These are phyloP conservation scores for Zhuliangozyma blackwelliae DNA, from an alignment of 1,139 yeast species.

Conservation along the genomic window DNA sequence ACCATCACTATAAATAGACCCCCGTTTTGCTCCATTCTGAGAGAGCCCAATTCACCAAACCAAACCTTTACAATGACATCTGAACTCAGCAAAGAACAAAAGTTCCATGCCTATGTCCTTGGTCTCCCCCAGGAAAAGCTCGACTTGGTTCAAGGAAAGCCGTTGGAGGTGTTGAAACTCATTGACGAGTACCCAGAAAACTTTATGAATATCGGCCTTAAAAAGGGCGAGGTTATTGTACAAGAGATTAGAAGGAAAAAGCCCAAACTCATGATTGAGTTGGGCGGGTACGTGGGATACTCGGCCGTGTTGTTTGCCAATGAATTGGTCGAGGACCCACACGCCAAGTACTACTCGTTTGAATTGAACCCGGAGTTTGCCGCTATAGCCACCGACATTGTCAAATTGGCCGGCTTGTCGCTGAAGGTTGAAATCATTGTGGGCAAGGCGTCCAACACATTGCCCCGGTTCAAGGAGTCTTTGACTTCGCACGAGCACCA, in stretches of 20 bases:
- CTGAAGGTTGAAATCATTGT: conserved; percentile 29
- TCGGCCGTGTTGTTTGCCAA: conserved; percentile 36
- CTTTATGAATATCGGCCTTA: conserved; percentile 31
- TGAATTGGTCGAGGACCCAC: conserved; percentile 18
- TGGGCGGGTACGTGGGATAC: conserved; percentile 45
- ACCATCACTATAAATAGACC: too few species aligned
- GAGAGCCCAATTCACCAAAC: too few species aligned
- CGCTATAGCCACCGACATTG: conserved; percentile 24
- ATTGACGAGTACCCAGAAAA: conserved; percentile 24
- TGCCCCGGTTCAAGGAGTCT: conserved; percentile 22
- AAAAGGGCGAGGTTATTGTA: conserved; percentile 28
- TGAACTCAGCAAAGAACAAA: conserved; percentile 15
- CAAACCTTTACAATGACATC: too few species aligned
- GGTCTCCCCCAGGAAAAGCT: conserved; percentile 18
- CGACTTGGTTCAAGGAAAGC: conserved; percentile 21
- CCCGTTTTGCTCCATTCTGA: too few species aligned
- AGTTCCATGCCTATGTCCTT: conserved; percentile 19
- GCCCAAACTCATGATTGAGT: conserved; percentile 36
- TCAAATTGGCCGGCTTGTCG: conserved; percentile 35
- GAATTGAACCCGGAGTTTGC: conserved; percentile 33
- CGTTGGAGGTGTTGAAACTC: conserved; percentile 25
- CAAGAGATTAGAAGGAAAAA: conserved; percentile 19
- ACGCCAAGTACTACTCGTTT: conserved; percentile 34
- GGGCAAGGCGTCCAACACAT: conserved; percentile 31
- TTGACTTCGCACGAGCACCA: conserved; percentile 7